Evolutionary conservation across 2,329 filamentous ascomycete species (phyloP).

Genomic region (Penicillium sp.): DNA sequence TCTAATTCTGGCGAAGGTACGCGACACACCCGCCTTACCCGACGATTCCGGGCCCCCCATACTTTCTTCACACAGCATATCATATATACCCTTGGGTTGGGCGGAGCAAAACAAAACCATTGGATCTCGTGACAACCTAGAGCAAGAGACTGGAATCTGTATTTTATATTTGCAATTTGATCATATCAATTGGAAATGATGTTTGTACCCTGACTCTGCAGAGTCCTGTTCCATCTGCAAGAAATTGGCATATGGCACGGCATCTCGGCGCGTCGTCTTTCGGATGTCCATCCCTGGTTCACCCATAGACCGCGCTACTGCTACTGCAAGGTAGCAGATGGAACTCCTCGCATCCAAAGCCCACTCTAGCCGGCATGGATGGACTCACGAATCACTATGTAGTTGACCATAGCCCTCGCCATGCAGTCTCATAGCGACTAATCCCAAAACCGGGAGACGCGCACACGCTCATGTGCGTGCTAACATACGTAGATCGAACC

Average conservation of each 20-base stretch:
- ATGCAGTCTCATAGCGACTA: not conserved
- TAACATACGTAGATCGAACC: not conserved
- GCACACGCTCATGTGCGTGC: not conserved
- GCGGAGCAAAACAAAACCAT: conserved; percentile 23
- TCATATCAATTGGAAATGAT: conserved; percentile 8
- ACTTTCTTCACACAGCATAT: conserved; percentile 17
- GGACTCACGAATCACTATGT: not conserved
- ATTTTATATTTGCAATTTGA: conserved; percentile 18
- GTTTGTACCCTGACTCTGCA: conserved; percentile 12
- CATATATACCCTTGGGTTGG: conserved; percentile 29
- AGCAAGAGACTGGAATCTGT: conserved; percentile 24
- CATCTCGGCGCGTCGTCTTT: not conserved
- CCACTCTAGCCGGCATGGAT: not conserved
- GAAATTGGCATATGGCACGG: not conserved
- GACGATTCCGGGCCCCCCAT: not conserved
- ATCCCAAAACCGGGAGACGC: not conserved
- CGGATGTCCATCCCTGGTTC: not conserved
- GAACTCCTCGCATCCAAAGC: not conserved
- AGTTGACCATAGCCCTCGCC: not conserved
- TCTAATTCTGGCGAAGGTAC: conserved; percentile 9
- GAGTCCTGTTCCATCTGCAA: not conserved
- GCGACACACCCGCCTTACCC: not conserved
- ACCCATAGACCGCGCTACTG: not conserved
- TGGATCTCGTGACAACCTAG: conserved; percentile 21
- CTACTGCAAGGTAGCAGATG: not conserved